Evolutionary conservation across 371 early-diverging fungal species (phyloP), one percentile per base, ranked within the genome.

Genomic region (Smittium culicis): DNA sequence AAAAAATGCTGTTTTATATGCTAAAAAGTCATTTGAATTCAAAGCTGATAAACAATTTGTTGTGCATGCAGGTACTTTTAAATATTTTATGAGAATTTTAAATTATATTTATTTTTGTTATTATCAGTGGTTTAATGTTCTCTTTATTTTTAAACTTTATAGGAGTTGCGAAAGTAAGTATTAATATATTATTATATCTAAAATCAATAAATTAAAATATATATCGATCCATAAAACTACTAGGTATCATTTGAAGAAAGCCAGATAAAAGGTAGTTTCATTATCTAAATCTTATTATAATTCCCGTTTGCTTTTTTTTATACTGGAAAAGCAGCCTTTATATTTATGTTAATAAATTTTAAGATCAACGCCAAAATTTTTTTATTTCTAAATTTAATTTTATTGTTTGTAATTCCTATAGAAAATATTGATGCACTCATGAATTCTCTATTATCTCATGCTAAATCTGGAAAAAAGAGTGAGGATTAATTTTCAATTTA

Each of bases 11-110:
- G 83, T 91, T 31, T 74, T 72, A 64, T 82, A 74, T 64, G 79
- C 87, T 27, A 85, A 83, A 68, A 82, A 82, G 54, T 79, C 86
- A 25, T 86, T 86, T 72, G 89, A 89, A 67, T 86, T 88, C 66
- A 83, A 82, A 66, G 88, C 83, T n/a, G 90, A 90, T 67, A 86
- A 84, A 70, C 72, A 77, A 54, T 83, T 82, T 57, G 83, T 88
- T 54, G 82, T 90, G 66, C 89, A 88, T 66, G 83, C 85, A 54
- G 86, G 87, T 74, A 73, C 65, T 30, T 75, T 35, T 54, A 28
- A 29, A 59, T n/a, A 64, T 57, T 61, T 24, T 61, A 24, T 57
- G 25, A 32, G 17, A 16, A 16, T 17, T 16, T 61, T 61, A 25
- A 61, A 25, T 57, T 32, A 16, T 61, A 61, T 11, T 59, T 59